Conservation (phyloP, 2,329 filamentous ascomycete species). For the Dothideomycetes sp. region DNA sequence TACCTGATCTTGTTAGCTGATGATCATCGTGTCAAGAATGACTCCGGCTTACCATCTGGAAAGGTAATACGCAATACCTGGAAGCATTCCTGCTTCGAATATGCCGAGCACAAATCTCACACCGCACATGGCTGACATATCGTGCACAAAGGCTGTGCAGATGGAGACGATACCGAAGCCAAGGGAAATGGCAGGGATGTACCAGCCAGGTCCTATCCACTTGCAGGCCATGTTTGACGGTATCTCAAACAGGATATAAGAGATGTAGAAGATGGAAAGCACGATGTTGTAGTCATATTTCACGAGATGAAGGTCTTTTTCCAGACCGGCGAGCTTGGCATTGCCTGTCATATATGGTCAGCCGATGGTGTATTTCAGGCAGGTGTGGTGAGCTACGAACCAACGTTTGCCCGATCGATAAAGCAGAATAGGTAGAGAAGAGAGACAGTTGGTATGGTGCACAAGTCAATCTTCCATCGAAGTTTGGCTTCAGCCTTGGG, state of each 20-base stretch:
- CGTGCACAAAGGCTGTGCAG: constrained; percentile 53
- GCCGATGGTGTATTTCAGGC: too few species aligned
- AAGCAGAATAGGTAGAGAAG: constrained; percentile 63
- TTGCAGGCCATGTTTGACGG: constrained; percentile 60
- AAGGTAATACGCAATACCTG: constrained; percentile 64
- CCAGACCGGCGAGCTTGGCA: constrained; percentile 53
- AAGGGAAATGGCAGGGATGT: constrained; percentile 51
- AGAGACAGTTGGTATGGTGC: constrained; percentile 54
- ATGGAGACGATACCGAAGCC: constrained; percentile 53
- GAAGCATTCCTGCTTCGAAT: constrained; percentile 65
- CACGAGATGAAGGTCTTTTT: constrained; percentile 47
- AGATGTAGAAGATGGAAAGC: constrained; percentile 59
- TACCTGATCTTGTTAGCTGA: too few species aligned
- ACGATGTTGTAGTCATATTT: constrained; percentile 60
- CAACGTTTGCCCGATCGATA: constrained; percentile 65
- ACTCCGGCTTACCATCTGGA: constrained; percentile 43
- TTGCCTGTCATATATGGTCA: constrained; percentile 41
- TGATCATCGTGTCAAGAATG: too few species aligned
- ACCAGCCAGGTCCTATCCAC: constrained; percentile 61
- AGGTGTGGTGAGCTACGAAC: constrained; percentile 26
- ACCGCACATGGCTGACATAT: constrained; percentile 40
- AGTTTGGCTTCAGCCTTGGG: constrained; percentile 46
- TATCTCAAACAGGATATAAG: constrained; percentile 64
- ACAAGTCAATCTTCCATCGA: constrained; percentile 53
- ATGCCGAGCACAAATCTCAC: constrained; percentile 53